A percentile compares a stretch with the other conserved stretches of the same genome.
phyloP scores from a whole-genome alignment of 371 early-diverging fungal species.

The Blyttiomyces sp. region DNA sequence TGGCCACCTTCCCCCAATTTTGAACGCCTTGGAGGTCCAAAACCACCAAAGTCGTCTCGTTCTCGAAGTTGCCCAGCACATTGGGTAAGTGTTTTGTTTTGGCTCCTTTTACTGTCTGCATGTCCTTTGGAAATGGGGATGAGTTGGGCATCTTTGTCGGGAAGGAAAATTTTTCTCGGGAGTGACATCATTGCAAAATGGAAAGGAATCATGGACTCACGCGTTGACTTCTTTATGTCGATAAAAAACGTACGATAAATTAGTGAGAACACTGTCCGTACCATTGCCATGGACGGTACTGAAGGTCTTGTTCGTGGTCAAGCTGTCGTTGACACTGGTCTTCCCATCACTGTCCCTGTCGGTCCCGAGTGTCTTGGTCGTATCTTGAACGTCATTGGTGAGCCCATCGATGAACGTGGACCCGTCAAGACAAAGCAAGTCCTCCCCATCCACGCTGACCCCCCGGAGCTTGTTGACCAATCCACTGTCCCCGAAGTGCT shows the following conservation, averaged over 20 bases:
- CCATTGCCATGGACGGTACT: slow-evolving; percentile 98
- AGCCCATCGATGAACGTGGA: slow-evolving; percentile 97
- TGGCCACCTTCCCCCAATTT: slow-evolving; percentile 88
- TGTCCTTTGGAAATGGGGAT: no score
- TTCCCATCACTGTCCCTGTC: slow-evolving; percentile 91
- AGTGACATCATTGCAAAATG: not conserved
- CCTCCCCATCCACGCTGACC: slow-evolving; percentile 88
- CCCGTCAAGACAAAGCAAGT: slow-evolving; percentile 88
- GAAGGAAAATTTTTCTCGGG: not conserved
- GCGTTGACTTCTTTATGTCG: not conserved
- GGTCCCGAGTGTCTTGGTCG: slow-evolving; percentile 95
- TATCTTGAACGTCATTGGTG: slow-evolving; percentile 98
- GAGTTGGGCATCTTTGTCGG: no score
- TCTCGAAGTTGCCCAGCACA: slow-evolving; percentile 94
- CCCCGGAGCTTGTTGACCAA: slow-evolving; percentile 95
- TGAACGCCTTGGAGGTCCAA: slow-evolving; percentile 95
- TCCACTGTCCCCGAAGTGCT: slow-evolving; percentile 94
- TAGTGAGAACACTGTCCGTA: slow-evolving; percentile 96
- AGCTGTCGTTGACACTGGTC: slow-evolving; percentile 89
- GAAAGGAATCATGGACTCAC: no score
- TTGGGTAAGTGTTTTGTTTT: slow-evolving; percentile 55
- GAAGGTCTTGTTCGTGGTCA: slow-evolving; percentile 97
- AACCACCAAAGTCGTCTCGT: slow-evolving; percentile 82
- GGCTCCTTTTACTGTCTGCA: not conserved
- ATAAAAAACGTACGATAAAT: no score